Conservation (phyloP, 345 rosid species). For the Eucalyptus pumila region DNA sequence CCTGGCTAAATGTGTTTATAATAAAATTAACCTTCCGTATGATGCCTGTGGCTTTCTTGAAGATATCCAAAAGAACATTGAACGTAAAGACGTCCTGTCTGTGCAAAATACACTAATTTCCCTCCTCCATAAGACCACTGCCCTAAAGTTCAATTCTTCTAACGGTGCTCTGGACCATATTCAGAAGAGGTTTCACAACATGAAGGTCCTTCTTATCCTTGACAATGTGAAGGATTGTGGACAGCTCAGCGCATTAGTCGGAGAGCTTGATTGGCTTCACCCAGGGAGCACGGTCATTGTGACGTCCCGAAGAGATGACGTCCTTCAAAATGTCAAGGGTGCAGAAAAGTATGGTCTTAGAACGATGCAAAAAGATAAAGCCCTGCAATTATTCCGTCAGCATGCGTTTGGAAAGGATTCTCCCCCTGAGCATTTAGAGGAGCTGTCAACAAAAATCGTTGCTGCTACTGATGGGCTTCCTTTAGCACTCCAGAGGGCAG, state of each 20-base stretch:
- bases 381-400: neutral
- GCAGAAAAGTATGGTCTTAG: neutral
- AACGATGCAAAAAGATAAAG: neutral
- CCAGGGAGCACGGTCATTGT: conserved; percentile 1
- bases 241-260: neutral
- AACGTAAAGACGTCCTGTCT: neutral
- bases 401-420: neutral
- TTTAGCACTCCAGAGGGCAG: neutral
- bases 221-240: neutral
- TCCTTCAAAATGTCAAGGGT: neutral
- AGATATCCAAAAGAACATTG: neutral
- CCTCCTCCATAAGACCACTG: neutral
- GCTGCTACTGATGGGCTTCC: neutral
- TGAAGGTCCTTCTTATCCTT: neutral
- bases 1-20: neutral
- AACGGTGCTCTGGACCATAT: neutral
- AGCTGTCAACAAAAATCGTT: neutral
- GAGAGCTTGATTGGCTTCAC: neutral
- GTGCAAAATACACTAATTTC: neutral
- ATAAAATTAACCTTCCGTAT: neutral
- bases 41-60: neutral
- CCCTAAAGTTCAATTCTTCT: neutral
- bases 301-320: neutral
- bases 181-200: neutral
- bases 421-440: neutral